phyloP scores from a whole-genome alignment of 805 yeast species.

The Ogataea wickerhamii region DNA sequence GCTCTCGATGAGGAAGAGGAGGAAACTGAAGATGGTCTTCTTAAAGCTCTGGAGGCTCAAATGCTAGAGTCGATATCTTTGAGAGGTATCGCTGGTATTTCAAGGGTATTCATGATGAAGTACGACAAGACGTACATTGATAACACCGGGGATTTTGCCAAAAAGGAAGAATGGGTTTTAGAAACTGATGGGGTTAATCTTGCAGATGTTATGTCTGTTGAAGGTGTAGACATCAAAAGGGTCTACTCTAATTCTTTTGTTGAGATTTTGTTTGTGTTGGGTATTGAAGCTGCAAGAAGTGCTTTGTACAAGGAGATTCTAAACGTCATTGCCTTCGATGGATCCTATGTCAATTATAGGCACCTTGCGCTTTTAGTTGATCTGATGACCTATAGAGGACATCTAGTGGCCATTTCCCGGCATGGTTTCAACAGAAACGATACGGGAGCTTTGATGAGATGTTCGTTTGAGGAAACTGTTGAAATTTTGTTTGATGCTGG shows the following conservation, averaged over 20 bases:
- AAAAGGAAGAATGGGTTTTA: slow-evolving; percentile 94
- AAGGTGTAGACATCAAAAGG: slow-evolving; percentile 88
- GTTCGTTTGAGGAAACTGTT: slow-evolving; percentile 98
- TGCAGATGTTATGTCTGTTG: slow-evolving; percentile 90
- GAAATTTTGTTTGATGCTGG: slow-evolving; percentile 97
- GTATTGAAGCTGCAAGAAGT: slow-evolving; percentile 97
- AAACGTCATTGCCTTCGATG: slow-evolving; percentile 98
- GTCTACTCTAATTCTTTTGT: slow-evolving; percentile 96
- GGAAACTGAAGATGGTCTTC: slow-evolving; percentile 94
- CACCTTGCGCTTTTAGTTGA: slow-evolving; percentile 97
- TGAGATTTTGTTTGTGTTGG: slow-evolving; percentile 89
- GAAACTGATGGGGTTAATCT: slow-evolving; percentile 98
- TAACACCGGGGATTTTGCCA: slow-evolving; percentile 79
- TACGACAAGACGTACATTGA: slow-evolving; percentile 71
- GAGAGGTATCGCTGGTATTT: slow-evolving; percentile 93
- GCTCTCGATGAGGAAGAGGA: slow-evolving; percentile 89
- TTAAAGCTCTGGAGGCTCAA: slow-evolving; percentile 91
- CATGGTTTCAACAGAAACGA: slow-evolving; percentile 99
- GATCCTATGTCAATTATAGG: slow-evolving; percentile 98
- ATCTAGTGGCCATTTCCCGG: slow-evolving; percentile 97
- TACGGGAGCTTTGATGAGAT: slow-evolving; percentile 98
- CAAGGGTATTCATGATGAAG: slow-evolving; percentile 88
- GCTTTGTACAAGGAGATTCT: slow-evolving; percentile 91
- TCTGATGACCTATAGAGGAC: slow-evolving; percentile 98
- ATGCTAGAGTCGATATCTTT: slow-evolving; percentile 93